These are phyloP conservation scores for Serendipita sp. DNA, from an alignment of 1,284 basidiomycete species.

Conservation along the genomic window DNA sequence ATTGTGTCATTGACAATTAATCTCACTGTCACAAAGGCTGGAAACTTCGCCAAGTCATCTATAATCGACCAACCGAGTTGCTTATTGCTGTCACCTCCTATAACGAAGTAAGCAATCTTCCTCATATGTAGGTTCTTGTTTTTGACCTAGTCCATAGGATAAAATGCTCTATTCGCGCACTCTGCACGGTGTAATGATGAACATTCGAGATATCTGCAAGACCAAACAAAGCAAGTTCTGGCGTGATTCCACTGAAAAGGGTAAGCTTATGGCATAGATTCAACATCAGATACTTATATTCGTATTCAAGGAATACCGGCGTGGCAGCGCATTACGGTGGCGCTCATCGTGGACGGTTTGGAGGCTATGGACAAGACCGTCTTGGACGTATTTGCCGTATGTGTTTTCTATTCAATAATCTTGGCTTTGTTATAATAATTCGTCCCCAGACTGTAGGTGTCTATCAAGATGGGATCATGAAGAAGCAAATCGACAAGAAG, in stretches of 20 bases:
- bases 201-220: constrained; percentile 97
- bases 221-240: constrained; percentile 87
- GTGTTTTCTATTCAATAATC: too few relatives aligned
- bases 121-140: constrained; percentile 13
- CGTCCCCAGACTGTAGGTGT: constrained; percentile 52
- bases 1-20: neutral
- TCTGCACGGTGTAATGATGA: constrained; percentile 90
- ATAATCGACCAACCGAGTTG: constrained; percentile 83
- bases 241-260: constrained; percentile 74
- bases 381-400: constrained; percentile 60
- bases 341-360: constrained; percentile 85
- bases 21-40: constrained; percentile 17
- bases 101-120: constrained; percentile 35
- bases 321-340: constrained; percentile 90
- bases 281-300: neutral
- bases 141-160: constrained; percentile 45
- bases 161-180: constrained; percentile 88
- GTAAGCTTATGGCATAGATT: constrained; percentile 19
- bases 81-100: constrained; percentile 85
- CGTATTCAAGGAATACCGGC: constrained; percentile 36
- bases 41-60: constrained; percentile 71
- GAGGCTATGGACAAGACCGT: constrained; percentile 94
- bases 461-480: constrained; percentile 93
- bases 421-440: too few relatives aligned
- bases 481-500: constrained; percentile 69